Evolutionary conservation across 805 yeast species (phyloP).

Genomic region (Yarrowia deformans): DNA sequence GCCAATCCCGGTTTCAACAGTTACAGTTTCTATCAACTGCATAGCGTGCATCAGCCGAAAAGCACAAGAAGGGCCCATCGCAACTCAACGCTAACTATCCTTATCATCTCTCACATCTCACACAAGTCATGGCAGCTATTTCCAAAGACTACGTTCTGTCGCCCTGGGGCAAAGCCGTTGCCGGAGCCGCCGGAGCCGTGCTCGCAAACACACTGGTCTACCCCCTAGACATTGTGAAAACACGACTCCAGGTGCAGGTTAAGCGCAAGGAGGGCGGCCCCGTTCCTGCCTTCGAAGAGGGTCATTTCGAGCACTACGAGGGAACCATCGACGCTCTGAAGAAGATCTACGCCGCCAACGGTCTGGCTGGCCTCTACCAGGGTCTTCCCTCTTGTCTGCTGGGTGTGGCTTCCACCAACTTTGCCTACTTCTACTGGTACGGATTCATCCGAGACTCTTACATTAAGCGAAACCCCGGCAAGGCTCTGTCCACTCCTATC

Average conservation of each 20-base stretch:
- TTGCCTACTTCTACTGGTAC: conserved; percentile 89
- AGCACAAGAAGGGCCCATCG: conserved; percentile 38
- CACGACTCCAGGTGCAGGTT: conserved; percentile 75
- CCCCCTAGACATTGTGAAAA: conserved; percentile 80
- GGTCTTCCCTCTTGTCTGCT: conserved; percentile 72
- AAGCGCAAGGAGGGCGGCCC: conserved; percentile 41
- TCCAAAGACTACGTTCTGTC: conserved; percentile 47
- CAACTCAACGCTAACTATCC: conserved; percentile 30
- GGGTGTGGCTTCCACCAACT: conserved; percentile 78
- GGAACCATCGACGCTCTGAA: conserved; percentile 68
- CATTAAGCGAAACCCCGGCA: conserved; percentile 53
- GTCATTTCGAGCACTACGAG: conserved; percentile 53
- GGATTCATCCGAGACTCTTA: conserved; percentile 69
- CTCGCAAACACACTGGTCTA: conserved; percentile 80
- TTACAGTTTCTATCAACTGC: conserved; percentile 38
- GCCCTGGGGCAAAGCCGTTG: conserved; percentile 80
- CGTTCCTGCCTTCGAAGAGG: conserved; percentile 32
- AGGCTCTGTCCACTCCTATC: conserved; percentile 59
- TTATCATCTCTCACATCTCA: conserved; percentile 4
- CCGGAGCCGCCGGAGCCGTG: conserved; percentile 83
- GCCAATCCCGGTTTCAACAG: conserved; percentile 29
- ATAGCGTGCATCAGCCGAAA: conserved; percentile 38
- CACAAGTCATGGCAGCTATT: conserved; percentile 37
- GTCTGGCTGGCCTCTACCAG: conserved; percentile 72
- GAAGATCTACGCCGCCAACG: conserved; percentile 63